Base-by-base conservation (phyloP, 2,329 filamentous ascomycete species). In the Xylaria hypoxylon region DNA sequence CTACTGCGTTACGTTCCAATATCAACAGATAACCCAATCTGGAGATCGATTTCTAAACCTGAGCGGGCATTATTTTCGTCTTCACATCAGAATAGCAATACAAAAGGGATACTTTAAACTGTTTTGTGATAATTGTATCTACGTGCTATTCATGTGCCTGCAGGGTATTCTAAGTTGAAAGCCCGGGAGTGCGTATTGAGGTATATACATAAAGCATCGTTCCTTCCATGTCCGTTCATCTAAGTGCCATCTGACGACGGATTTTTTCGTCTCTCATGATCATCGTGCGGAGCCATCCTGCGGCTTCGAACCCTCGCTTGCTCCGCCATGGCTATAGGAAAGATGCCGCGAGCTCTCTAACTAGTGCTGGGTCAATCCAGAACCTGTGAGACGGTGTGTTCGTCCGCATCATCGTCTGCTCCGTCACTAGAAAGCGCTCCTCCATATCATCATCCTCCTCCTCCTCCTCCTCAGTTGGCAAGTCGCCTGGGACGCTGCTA, bases 371-470 rank as follows among this genome's bases (percentile, higher is more conserved):
- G 22, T 62, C 52, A 24, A 67, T 31, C 24, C 58, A 59, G 28
- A 2, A 24, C 24, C 28, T 67, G 2, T 22, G 47, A 3, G 28
- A 33, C 13, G 62, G 62, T 1, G 53, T 38, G 19, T 50, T 57
- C 6, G 56, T 53, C 19, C 48, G n/a, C n/a, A n/a, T n/a, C n/a
- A n/a, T 51, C 24, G 40, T 45, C 40, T 70, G 61, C 51, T 68
- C 62, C 13, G 73, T 65, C 1, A 73, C 71, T 11, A 71, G 61
- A 8, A 75, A 65, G 42, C 58, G 64, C 26, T 74, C 71, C 13
- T 70, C 72, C 0, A 2, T 55, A 7, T 65, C 55, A 28, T 38
- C 48, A 33, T 61, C 50, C 8, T 62, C 26, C 2, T 60, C 50
- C 8, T 62, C 26, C 2, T 60, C 48, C 13, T 62, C 60, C 8